Evolutionary conservation across 345 rosid genomes (phyloP).

Genomic region (Gossypium herbaceum): DNA sequence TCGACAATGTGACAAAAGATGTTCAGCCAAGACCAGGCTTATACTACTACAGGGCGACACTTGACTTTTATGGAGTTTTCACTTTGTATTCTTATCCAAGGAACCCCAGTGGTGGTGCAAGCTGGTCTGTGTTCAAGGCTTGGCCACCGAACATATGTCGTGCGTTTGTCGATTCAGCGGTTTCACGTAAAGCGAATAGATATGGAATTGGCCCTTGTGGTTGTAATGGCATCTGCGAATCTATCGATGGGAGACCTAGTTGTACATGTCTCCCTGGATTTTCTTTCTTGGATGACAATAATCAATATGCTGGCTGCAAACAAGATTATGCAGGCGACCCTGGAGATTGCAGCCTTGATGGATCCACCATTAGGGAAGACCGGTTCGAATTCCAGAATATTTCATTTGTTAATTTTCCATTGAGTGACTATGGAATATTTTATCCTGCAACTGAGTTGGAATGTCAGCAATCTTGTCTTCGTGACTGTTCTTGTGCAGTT

Average conservation of each 20-base stretch:
- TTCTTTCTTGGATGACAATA: slow-evolving; percentile 4
- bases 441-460: background rate
- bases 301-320: slow-evolving; percentile 11
- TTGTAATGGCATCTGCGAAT: slow-evolving; percentile 2
- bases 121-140: background rate
- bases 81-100: slow-evolving; percentile 11
- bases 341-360: slow-evolving; percentile 7
- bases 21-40: background rate
- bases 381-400: background rate
- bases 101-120: background rate
- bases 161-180: background rate
- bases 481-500: slow-evolving; percentile 17
- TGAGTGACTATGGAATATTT: slow-evolving; percentile 2
- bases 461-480: slow-evolving; percentile 15
- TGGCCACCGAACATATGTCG: background rate
- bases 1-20: background rate
- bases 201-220: slow-evolving; percentile 17
- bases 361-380: background rate
- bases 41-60: slow-evolving; percentile 12
- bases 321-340: slow-evolving; percentile 3
- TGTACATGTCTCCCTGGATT: slow-evolving; percentile 14
- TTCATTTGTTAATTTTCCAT: slow-evolving; percentile 5
- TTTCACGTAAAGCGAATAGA: background rate
- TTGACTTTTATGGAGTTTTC: slow-evolving; percentile 16
- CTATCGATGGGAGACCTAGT: background rate